phyloP scores from a whole-genome alignment of 2,329 filamentous ascomycete genomes.

The Colletotrichum kahawae region DNA sequence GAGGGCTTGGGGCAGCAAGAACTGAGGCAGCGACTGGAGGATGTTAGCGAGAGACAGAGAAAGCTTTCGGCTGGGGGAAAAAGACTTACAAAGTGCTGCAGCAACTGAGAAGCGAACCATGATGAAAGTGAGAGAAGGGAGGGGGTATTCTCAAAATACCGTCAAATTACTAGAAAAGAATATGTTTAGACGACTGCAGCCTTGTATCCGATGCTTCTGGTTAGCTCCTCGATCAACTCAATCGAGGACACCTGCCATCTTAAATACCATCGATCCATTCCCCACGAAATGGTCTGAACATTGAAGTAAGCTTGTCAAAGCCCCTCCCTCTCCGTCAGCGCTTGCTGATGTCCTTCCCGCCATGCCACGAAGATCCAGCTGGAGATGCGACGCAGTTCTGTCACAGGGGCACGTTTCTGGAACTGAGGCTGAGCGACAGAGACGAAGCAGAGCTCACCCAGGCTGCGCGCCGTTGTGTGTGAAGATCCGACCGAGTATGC shows the following conservation, averaged over 20 bases:
- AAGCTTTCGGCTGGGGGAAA: not conserved
- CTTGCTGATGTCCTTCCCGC: not conserved
- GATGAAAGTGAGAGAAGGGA: not conserved
- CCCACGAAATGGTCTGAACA: not conserved
- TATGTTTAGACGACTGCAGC: not conserved
- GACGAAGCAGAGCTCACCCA: not conserved
- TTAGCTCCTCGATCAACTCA: not conserved
- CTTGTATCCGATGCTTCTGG: not conserved
- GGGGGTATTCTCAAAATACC: not conserved
- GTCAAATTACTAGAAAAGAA: not conserved
- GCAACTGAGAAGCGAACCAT: constrained; percentile 19
- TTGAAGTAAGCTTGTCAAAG: not conserved
- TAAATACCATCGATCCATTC: not conserved
- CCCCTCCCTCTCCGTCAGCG: not conserved
- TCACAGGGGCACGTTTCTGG: constrained; percentile 16
- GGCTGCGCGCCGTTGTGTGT: not conserved
- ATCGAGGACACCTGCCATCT: not conserved
- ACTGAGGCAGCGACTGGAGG: constrained; percentile 23
- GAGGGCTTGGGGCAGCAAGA: constrained; percentile 22
- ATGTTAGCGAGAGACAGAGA: not conserved
- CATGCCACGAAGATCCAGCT: not conserved
- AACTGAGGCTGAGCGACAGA: constrained; percentile 6
- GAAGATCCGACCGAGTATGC: not conserved
- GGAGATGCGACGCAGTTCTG: constrained; percentile 14
- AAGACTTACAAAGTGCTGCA: constrained; percentile 16